Base-by-base conservation (phyloP, 805 yeast species). In the Saccharomycopsis sp. region DNA sequence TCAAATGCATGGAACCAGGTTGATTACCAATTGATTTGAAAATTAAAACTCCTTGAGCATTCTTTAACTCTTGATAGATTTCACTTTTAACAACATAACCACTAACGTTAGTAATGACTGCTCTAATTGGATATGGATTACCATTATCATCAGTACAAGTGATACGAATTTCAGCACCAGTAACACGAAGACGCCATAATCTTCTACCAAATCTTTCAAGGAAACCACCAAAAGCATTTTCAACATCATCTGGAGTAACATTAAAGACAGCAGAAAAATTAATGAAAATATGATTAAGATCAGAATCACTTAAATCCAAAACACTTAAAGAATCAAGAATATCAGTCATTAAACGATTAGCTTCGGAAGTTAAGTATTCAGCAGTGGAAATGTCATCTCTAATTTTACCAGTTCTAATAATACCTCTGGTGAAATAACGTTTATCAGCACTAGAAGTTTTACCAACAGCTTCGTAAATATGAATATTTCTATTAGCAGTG, bases 21-120 rank as follows among this genome's bases (percentile, higher is more conserved):
- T 45, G 49, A 50, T 79, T 71, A 44, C 95, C 95, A 58, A 92
- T 72, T 3, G 96, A 85, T 64, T 86, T 88, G 79, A 89, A 92
- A 23, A 92, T 84, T 96, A 96, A 88, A 55, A 88, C 96, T 49
- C 95, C 95, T 55, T 80, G 78, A 42, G 83, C 71, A 59, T 87
- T 89, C 69, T 82, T 86, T 50, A 87, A 85, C 64, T 92, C 99
- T 59, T 87, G 82, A 67, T 89, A 92, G 59, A 92, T 68, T 54
- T 94, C 97, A 38, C 94, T 81, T 64, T 85, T 87, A 43, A 92
- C 96, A 48, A 92, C 98, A 56, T 87, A 94, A 52, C 99, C 98
- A 49, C 94, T 82, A 28, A 89, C 96, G 55, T 92, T 92, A 67
- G 83, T 88, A 56, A 94, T 88, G 66, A 89, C 77, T 34, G 97